Conservation (phyloP, 2,329 filamentous ascomycete species). For the Calonectria honghensis region DNA sequence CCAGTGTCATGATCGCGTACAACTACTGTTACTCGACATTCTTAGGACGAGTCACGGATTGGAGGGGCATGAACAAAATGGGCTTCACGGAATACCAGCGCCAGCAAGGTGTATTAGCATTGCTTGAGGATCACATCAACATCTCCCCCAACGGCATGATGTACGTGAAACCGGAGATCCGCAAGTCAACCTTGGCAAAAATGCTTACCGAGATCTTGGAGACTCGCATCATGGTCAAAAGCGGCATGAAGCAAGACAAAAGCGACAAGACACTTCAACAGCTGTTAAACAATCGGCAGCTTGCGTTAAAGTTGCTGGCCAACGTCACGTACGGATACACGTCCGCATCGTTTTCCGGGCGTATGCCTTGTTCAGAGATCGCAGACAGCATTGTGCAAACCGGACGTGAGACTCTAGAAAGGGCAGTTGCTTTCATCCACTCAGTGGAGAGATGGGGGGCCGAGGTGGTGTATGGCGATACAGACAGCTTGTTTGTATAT, state of each 20-base stretch:
- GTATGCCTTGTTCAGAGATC: slow-evolving; percentile 98
- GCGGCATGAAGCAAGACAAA: slow-evolving; percentile 95
- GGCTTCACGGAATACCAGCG: slow-evolving; percentile 92
- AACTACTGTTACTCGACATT: slow-evolving; percentile 99
- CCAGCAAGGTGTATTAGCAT: slow-evolving; percentile 82
- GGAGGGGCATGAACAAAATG: slow-evolving; percentile 96
- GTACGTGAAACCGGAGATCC: slow-evolving; percentile 89
- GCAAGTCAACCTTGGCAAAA: slow-evolving; percentile 93
- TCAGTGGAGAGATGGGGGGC: slow-evolving; percentile 91
- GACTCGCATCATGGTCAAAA: slow-evolving; percentile 98
- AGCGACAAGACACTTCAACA: slow-evolving; percentile 90
- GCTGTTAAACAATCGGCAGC: slow-evolving; percentile 92
- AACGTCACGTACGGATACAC: slow-evolving; percentile 99
- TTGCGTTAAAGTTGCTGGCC: slow-evolving; percentile 96
- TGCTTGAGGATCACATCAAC: slow-evolving; percentile 91
- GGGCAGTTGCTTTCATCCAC: slow-evolving; percentile 94
- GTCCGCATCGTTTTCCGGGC: slow-evolving; percentile 95
- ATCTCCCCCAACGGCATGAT: slow-evolving; percentile 98
- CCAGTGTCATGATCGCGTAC: slow-evolving; percentile 99
- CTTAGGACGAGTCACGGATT: slow-evolving; percentile 87
- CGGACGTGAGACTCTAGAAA: slow-evolving; percentile 94
- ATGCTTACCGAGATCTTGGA: slow-evolving; percentile 98
- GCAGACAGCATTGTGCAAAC: slow-evolving; percentile 99
- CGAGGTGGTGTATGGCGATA: slow-evolving; percentile 98
- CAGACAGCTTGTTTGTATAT: slow-evolving; percentile 94